These are phyloP conservation scores for Yarrowia sp. DNA, from an alignment of 805 yeast species.

Conservation along the genomic window DNA sequence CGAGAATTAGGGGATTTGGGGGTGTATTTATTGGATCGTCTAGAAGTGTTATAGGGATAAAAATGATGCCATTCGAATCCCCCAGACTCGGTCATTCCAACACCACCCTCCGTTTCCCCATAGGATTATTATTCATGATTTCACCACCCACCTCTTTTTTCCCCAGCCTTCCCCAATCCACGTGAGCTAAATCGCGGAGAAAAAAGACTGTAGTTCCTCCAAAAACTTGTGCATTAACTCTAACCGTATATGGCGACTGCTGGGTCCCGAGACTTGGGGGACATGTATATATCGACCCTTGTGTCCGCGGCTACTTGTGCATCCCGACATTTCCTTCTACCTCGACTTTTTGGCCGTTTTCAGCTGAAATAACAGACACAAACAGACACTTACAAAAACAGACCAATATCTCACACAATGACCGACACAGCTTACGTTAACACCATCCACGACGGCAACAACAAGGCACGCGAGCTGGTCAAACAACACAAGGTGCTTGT, in stretches of 20 bases:
- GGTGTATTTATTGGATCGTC: not conserved
- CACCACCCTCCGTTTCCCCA: not conserved
- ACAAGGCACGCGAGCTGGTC: slow-evolving; percentile 22
- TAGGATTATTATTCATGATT: not conserved
- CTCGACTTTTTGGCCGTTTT: not conserved
- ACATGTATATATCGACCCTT: slow-evolving; percentile 13
- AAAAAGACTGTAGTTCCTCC: not conserved
- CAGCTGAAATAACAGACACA: no score
- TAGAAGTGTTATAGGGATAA: no score
- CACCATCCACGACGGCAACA: slow-evolving; percentile 1
- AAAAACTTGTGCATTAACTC: not conserved
- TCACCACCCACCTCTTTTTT: no score
- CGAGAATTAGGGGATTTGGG: not conserved
- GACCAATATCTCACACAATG: slow-evolving; percentile 10
- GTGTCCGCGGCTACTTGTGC: not conserved
- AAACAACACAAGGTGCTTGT: slow-evolving; percentile 2
- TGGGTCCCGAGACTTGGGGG: slow-evolving; percentile 10
- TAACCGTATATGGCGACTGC: not conserved
- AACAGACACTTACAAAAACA: no score
- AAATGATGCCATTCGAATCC: not conserved
- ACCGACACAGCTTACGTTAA: slow-evolving; percentile 20
- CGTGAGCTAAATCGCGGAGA: slow-evolving; percentile 23
- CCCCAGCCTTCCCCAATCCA: not conserved
- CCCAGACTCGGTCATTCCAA: not conserved
- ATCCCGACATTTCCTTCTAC: not conserved